Percentiles rank a stretch among this genome's conserved stretches.
Conservation (phyloP, 2,329 filamentous ascomycete species). For the Cladophialophora carrionii region DNA sequence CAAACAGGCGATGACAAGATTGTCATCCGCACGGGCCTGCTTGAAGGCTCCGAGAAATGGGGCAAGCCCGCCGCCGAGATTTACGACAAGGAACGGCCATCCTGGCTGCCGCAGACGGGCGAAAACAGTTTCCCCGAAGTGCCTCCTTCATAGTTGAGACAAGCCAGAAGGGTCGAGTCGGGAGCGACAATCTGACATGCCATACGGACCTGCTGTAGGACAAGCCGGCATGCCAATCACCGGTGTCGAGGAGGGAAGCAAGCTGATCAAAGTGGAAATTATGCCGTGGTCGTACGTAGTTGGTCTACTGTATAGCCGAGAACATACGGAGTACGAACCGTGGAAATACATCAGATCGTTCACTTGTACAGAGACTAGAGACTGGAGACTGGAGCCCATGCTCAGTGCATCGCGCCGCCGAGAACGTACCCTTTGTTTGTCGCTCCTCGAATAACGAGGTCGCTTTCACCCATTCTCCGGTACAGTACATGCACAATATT, state of each 20-base stretch:
- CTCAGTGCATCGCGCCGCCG: background rate
- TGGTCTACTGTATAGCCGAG: background rate
- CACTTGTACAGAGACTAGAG: background rate
- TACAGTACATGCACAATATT: too few species aligned
- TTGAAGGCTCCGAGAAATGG: slow-evolving; percentile 55
- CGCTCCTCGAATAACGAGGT: too few species aligned
- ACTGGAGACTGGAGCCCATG: background rate
- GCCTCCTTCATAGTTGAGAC: slow-evolving; percentile 27
- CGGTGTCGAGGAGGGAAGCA: background rate
- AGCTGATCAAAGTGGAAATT: background rate
- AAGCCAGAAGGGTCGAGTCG: too few species aligned
- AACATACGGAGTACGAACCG: background rate
- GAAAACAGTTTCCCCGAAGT: slow-evolving; percentile 29
- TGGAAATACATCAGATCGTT: background rate
- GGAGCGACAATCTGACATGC: background rate
- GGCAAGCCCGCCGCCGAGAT: slow-evolving; percentile 56
- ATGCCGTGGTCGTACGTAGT: background rate
- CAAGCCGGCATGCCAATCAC: background rate
- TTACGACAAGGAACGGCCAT: slow-evolving; percentile 56
- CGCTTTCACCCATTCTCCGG: too few species aligned
- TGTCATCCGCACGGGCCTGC: slow-evolving; percentile 56
- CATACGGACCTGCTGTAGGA: background rate
- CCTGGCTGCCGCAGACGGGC: slow-evolving; percentile 53
- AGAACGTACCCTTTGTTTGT: background rate
- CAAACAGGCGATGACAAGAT: slow-evolving; percentile 50